A percentile compares a stretch with the other conserved stretches of the same genome.
Evolutionary conservation across 2,329 filamentous ascomycete species (phyloP).

Genomic region (Pseudogymnoascus sp.): DNA sequence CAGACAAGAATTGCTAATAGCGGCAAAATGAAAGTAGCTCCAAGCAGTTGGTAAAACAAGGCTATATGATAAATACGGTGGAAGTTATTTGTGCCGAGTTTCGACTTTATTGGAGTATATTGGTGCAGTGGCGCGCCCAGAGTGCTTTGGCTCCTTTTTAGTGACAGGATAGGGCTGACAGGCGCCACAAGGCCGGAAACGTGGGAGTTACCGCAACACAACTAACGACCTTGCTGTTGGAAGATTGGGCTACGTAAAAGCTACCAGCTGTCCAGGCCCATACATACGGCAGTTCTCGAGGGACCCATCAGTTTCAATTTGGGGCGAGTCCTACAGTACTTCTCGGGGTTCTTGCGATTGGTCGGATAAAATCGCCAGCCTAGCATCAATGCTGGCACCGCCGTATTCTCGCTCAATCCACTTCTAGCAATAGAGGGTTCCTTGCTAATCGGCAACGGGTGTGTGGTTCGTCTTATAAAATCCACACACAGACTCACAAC

Average conservation of each 20-base stretch:
- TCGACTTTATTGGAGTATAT: background rate
- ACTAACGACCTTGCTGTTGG: background rate
- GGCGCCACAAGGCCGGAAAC: background rate
- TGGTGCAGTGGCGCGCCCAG: background rate
- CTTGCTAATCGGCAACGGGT: background rate
- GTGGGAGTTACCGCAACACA: background rate
- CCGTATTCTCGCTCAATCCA: background rate
- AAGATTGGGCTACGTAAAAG: background rate
- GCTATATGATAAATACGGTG: background rate
- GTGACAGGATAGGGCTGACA: background rate
- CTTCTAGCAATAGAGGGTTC: background rate
- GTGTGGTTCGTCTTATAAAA: background rate
- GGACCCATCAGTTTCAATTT: background rate
- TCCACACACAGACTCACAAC: background rate
- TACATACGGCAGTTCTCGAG: background rate
- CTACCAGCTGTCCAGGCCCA: background rate
- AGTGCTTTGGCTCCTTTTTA: background rate
- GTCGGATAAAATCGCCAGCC: background rate
- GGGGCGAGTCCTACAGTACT: background rate
- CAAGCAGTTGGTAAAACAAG: background rate
- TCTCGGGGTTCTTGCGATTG: background rate
- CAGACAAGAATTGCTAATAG: background rate
- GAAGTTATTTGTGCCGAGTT: background rate
- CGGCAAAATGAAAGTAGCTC: background rate
- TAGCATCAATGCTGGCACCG: background rate